Percentiles rank a stretch among this genome's conserved stretches.
Conservation (phyloP, 495 filamentous ascomycete species). For the Xylaria telfairii region DNA sequence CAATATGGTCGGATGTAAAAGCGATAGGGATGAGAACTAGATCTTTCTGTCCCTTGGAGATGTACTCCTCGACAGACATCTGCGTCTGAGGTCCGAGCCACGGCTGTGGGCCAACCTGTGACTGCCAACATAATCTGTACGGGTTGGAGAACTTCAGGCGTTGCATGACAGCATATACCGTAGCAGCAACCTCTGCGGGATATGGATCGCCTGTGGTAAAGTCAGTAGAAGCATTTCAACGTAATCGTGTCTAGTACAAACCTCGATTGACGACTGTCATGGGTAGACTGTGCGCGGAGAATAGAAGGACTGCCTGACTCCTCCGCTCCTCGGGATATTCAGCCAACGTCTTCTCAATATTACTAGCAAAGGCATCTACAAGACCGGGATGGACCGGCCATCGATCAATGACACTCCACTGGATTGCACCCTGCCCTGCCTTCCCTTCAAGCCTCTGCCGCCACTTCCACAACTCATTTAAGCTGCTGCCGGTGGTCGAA, state of each 20-base stretch:
- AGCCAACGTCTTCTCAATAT: conserved; percentile 81
- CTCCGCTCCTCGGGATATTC: conserved; percentile 82
- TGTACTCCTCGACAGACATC: conserved; percentile 84
- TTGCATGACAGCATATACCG: conserved; percentile 95
- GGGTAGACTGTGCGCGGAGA: conserved; percentile 93
- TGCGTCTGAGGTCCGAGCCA: conserved; percentile 97
- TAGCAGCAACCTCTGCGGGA: conserved; percentile 96
- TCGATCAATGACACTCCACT: conserved; percentile 97
- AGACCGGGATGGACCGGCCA: conserved; percentile 93
- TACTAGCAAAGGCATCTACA: conserved; percentile 87
- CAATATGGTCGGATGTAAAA: conserved; percentile 98
- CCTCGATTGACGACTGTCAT: conserved; percentile 96
- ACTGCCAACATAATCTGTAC: conserved; percentile 96
- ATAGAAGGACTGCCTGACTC: conserved; percentile 82
- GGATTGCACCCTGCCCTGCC: conserved; percentile 68
- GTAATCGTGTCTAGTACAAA: conserved; percentile 40
- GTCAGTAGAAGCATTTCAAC: conserved; percentile 31
- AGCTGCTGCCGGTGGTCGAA: conserved; percentile 92
- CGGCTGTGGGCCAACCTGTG: conserved; percentile 91
- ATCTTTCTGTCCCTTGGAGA: conserved; percentile 89
- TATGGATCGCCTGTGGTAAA: conserved; percentile 79
- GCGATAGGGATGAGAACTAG: conserved; percentile 93
- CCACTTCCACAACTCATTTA: conserved; percentile 99
- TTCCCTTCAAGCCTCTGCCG: conserved; percentile 85
- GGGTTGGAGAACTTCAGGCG: conserved; percentile 83